Evolutionary conservation across 225 moss, liverwort and hornwort species (phyloP).

Genomic region (Lunularia cruciata): DNA sequence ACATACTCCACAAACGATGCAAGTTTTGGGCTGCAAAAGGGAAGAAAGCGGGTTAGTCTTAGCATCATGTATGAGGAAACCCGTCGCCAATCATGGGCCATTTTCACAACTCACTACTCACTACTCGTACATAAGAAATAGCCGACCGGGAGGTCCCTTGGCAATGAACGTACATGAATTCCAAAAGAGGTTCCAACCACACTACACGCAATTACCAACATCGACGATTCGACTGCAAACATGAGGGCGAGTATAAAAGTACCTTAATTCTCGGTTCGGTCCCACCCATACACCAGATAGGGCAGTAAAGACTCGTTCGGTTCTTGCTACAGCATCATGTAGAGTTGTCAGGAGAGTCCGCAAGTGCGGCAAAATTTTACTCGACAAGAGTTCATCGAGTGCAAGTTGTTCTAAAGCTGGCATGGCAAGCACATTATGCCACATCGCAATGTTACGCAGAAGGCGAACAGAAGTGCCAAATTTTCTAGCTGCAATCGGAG

Average conservation of each 20-base stretch:
- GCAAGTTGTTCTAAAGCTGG: constrained; percentile 84
- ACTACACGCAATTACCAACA: no score
- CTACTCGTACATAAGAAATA: no score
- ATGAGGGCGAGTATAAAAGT: background rate
- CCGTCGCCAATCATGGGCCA: no score
- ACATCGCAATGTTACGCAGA: constrained; percentile 81
- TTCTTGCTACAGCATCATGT: constrained; percentile 85
- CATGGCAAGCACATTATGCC: constrained; percentile 80
- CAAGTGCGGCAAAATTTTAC: constrained; percentile 84
- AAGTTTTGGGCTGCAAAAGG: constrained; percentile 70
- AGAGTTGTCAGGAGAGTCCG: constrained; percentile 60
- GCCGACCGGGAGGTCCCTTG: no score
- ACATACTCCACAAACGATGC: constrained; percentile 83
- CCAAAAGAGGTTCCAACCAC: no score
- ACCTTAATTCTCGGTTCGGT: constrained; percentile 62
- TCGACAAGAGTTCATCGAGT: constrained; percentile 74
- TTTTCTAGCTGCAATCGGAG: constrained; percentile 68
- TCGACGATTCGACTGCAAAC: no score
- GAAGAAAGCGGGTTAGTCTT: background rate
- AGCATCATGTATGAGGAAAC: background rate
- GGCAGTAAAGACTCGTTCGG: constrained; percentile 82
- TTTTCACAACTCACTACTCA: no score
- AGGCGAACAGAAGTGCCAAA: constrained; percentile 89
- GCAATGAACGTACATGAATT: no score
- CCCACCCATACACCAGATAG: constrained; percentile 88